phyloP scores from a whole-genome alignment of 257 asterid species.

The Henckelia pumila region DNA sequence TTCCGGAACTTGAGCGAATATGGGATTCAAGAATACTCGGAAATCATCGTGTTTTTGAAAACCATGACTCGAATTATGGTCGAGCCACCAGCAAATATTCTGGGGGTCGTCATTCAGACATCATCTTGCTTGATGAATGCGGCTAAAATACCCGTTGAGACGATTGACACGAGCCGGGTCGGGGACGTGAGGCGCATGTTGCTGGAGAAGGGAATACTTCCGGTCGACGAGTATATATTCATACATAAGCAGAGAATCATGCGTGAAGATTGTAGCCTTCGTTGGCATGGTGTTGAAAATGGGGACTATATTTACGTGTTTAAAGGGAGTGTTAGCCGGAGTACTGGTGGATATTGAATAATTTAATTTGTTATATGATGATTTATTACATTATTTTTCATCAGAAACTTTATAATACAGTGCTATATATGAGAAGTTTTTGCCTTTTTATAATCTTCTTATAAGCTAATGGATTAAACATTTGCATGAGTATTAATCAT shows the following conservation, averaged over 20 bases:
- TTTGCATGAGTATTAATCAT: too few relatives aligned
- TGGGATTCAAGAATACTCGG: conserved; percentile 43
- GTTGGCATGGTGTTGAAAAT: conserved; percentile 86
- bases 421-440: too few relatives aligned
- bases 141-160: conserved; percentile 52
- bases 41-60: conserved; percentile 46
- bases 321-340: conserved; percentile 55
- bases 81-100: conserved; percentile 44
- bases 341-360: not conserved
- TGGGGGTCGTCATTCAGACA: conserved; percentile 51
- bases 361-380: too few relatives aligned
- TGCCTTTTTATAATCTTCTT: too few relatives aligned
- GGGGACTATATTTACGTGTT: conserved; percentile 66
- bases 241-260: conserved; percentile 78
- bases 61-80: conserved; percentile 27
- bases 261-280: conserved; percentile 58
- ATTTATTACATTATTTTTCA: too few relatives aligned
- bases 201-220: conserved; percentile 42
- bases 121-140: conserved; percentile 56
- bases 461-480: too few relatives aligned
- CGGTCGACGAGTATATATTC: conserved; percentile 71
- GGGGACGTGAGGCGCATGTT: conserved; percentile 44
- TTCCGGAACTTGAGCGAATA: conserved; percentile 40
- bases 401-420: too few relatives aligned
- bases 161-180: conserved; percentile 50